Conservation (phyloP, 257 asterid species). For the Gentiana dahurica region DNA sequence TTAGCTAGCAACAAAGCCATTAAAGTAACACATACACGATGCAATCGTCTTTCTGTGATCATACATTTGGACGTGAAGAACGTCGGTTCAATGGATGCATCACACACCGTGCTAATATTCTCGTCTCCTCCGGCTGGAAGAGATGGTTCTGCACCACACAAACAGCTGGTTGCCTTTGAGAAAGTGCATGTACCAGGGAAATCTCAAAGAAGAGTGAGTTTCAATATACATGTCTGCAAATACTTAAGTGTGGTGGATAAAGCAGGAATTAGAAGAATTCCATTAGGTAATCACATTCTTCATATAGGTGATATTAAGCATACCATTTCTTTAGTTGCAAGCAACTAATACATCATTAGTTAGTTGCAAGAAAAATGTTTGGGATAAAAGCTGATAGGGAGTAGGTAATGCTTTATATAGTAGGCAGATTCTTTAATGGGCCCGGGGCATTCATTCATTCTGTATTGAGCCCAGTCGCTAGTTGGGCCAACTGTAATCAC, state of each 20-base stretch:
- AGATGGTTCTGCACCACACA: slow-evolving; percentile 45
- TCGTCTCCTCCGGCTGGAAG: slow-evolving; percentile 38
- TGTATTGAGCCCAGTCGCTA: too few relatives aligned
- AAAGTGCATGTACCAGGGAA: slow-evolving; percentile 35
- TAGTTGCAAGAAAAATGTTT: slow-evolving; percentile 28
- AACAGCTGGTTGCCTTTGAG: slow-evolving; percentile 55
- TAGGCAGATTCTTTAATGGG: too few relatives aligned
- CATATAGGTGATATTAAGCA: slow-evolving; percentile 49
- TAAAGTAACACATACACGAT: slow-evolving; percentile 52
- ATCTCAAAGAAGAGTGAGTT: slow-evolving; percentile 19
- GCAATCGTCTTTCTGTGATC: slow-evolving; percentile 30
- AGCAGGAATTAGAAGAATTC: slow-evolving; percentile 61
- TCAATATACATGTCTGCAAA: slow-evolving; percentile 66
- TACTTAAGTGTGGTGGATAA: slow-evolving; percentile 63
- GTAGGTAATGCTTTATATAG: too few relatives aligned
- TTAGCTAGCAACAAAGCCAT: slow-evolving; percentile 29
- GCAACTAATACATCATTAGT: slow-evolving; percentile 12
- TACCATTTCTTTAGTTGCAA: slow-evolving; percentile 37
- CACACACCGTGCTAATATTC: slow-evolving; percentile 58
- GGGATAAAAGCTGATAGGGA: slow-evolving; percentile 12
- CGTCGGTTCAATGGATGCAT: slow-evolving; percentile 42
- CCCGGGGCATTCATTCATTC: too few relatives aligned
- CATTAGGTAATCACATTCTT: slow-evolving; percentile 67
- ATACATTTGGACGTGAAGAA: slow-evolving; percentile 47
- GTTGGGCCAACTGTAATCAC: too few relatives aligned